Evolutionary conservation across 2,329 filamentous ascomycete species (phyloP).

Genomic region (Monilinia aucupariae): DNA sequence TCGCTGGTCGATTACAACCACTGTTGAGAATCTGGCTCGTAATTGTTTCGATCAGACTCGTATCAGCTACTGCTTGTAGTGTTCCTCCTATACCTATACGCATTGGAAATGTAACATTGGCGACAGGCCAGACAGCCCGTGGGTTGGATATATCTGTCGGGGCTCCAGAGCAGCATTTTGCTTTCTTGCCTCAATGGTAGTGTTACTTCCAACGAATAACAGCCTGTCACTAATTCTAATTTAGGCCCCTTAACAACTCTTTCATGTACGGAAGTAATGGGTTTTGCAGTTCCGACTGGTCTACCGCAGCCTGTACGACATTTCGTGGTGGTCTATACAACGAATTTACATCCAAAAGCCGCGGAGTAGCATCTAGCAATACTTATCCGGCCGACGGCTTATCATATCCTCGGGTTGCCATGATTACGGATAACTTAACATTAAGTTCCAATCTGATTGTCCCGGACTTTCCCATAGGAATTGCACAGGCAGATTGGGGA

Average conservation of each 20-base stretch:
- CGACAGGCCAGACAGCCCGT: not conserved
- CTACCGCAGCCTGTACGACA: constrained; percentile 3
- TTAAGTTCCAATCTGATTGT: constrained; percentile 5
- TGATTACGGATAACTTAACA: not conserved
- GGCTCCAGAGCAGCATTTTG: not conserved
- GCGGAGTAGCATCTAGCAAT: not conserved
- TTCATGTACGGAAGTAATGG: constrained; percentile 10
- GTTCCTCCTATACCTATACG: constrained; percentile 5
- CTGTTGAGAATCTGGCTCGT: not conserved
- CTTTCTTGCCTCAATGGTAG: not conserved
- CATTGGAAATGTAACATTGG: constrained; percentile 9
- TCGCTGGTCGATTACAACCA: not conserved
- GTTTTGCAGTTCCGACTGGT: not conserved
- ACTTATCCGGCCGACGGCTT: not conserved
- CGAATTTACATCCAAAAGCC: constrained; percentile 3
- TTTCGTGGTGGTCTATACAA: constrained; percentile 2
- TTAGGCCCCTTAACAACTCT: constrained; percentile 9
- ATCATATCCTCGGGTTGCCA: not conserved
- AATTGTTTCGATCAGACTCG: not conserved
- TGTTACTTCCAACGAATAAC: no score
- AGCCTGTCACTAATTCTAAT: no score
- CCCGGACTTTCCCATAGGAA: not conserved
- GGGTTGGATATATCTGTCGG: not conserved
- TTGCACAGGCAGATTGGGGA: constrained; percentile 6
- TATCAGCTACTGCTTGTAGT: not conserved